Base-by-base conservation (phyloP, 345 rosid species). In the Aquilaria malaccensis region DNA sequence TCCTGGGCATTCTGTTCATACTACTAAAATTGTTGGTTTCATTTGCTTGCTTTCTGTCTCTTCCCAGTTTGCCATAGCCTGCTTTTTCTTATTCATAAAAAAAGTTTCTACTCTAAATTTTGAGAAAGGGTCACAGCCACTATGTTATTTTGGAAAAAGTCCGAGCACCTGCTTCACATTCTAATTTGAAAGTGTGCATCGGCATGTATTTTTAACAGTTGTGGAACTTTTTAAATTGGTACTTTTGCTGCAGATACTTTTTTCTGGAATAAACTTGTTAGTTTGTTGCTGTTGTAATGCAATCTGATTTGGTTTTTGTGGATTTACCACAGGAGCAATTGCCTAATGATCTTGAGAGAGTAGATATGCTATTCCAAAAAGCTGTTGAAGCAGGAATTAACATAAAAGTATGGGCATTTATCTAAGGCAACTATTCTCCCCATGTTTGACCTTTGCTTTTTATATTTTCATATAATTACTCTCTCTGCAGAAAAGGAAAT, bases 261-360 rank as follows among this genome's bases (percentile, higher is more conserved):
- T 37, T 37, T 5, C 43, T 22, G 1, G 22, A 22, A 50, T 43
- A n/a, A 61, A 9, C 58, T 31, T 54, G 30, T 29, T 41, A 9
- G 3, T 52, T 2, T n/a, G 15, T 33, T 7, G 30, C 51, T 62
- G 29, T 56, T 33, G 50, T 13, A 54, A 56, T 56, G 52, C 52
- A 57, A 30, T 37, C 69, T 14, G 61, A 13, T 29, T 54, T 14
- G 43, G 41, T 49, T 60, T 45, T 30, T 47, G 67, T 41, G 32
- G 43, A 52, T 22, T 31, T 57, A 66, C 22, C 74, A 72, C 80
- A 91, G 96, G 99, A 91, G 55, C 97, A 95, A 66, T 80, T 95
- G 77, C 84, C 96, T 13, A 78, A 74, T 64, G 99, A 95, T 80
- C 72, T 88, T 30, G 79, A 76, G 59, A 82, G 97, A 76, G 97